A percentile compares a stretch with the other conserved stretches of the same genome.
phyloP scores from a whole-genome alignment of 306 rosid genomes.

The Pterocarpus santalinus region DNA sequence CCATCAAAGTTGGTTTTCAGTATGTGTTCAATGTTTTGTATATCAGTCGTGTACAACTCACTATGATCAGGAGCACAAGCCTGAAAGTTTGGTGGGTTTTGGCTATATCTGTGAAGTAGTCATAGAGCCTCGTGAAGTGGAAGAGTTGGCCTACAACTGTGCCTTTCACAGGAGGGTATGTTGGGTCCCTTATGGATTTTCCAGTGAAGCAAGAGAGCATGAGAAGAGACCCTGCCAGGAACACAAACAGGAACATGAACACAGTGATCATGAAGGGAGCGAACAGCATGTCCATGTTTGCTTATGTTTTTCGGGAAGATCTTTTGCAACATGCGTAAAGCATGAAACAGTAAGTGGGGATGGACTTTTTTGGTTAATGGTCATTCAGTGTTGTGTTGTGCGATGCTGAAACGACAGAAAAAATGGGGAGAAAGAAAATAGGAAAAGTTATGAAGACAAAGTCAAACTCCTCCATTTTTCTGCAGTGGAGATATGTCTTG shows the following conservation, averaged over 20 bases:
- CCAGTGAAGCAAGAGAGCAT: slow-evolving; percentile 41
- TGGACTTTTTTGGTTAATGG: too few relatives aligned
- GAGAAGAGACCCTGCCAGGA: slow-evolving; percentile 33
- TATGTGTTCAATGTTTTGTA: too few relatives aligned
- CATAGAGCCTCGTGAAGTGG: not conserved
- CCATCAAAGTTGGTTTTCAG: too few relatives aligned
- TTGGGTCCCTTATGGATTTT: not conserved
- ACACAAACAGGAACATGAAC: slow-evolving; percentile 16
- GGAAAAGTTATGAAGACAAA: not conserved
- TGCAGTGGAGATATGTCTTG: not conserved
- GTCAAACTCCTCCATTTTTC: not conserved
- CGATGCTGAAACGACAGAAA: not conserved
- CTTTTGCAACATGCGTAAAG: not conserved
- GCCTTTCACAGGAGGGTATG: not conserved
- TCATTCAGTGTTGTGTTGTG: not conserved
- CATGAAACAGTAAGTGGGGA: too few relatives aligned
- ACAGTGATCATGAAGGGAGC: slow-evolving; percentile 29
- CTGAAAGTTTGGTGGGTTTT: not conserved
- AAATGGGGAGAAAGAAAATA: not conserved
- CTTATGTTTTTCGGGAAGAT: not conserved
- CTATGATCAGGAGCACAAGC: not conserved
- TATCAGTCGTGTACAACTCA: not conserved
- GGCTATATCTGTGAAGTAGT: not conserved
- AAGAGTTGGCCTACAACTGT: not conserved
- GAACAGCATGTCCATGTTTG: slow-evolving; percentile 43